A percentile compares a stretch with the other conserved stretches of the same genome.
These are phyloP conservation scores for Diophrys sp. DNA, from an alignment of 73 alveolate species.

Conservation along the genomic window DNA sequence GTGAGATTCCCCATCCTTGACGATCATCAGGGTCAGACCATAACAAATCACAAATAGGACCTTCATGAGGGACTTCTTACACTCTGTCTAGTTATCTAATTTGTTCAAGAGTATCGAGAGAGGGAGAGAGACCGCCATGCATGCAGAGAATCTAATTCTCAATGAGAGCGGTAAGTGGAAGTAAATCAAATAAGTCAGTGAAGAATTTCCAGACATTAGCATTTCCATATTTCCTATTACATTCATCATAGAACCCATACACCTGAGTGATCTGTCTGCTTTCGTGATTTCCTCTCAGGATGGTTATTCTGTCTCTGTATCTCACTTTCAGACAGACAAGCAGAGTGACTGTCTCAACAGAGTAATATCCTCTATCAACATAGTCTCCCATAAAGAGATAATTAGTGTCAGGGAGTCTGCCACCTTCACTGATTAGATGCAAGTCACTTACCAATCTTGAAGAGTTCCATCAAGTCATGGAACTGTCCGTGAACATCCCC, in stretches of 20 bases:
- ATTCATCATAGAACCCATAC: conserved; percentile 82
- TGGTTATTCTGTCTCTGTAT: conserved; percentile 71
- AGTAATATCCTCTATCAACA: conserved; percentile 81
- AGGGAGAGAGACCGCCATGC: conserved; percentile 92
- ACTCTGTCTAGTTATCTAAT: conserved; percentile 46
- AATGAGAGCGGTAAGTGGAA: conserved; percentile 71
- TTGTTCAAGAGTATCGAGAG: conserved; percentile 41
- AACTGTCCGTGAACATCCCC: conserved; percentile 93
- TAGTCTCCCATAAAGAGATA: conserved; percentile 85
- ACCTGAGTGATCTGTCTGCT: conserved; percentile 76
- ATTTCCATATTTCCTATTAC: conserved; percentile 72
- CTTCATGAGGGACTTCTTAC: conserved; percentile 86
- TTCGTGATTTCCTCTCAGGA: conserved; percentile 79
- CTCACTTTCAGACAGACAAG: conserved; percentile 71
- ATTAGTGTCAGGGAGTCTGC: conserved; percentile 81
- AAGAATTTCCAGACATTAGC: conserved; percentile 77
- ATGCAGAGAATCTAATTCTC: conserved; percentile 62
- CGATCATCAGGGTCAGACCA: conserved; percentile 82
- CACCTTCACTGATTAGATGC: conserved; percentile 34
- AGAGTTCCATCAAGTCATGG: conserved; percentile 74
- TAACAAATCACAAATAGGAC: conserved; percentile 85
- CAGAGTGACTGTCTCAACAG: conserved; percentile 75
- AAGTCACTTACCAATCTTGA: conserved; percentile 51
- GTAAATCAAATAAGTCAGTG: conserved; percentile 75
- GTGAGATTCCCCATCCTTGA: conserved; percentile 80